Evolutionary conservation across 495 filamentous ascomycete genomes (phyloP).

Genomic region (Podospora tetraspora): DNA sequence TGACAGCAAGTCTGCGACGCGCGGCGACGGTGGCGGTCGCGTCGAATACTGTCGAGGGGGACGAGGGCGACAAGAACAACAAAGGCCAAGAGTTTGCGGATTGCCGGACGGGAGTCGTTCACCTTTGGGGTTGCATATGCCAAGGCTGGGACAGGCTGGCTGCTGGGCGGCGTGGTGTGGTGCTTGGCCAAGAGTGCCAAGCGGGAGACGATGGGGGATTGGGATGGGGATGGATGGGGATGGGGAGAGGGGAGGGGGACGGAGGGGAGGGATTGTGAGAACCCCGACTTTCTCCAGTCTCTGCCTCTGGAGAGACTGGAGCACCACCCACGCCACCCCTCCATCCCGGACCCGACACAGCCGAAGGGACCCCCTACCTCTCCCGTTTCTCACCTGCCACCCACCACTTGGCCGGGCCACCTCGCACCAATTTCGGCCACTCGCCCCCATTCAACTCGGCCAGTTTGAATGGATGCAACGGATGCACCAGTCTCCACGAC

Average conservation of each 20-base stretch:
- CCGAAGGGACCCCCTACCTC: neutral
- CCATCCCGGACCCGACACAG: conserved; percentile 2
- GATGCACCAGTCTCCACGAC: neutral
- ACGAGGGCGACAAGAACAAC: conserved; percentile 1
- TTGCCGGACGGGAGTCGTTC: conserved; percentile 21
- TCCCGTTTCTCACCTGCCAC: neutral
- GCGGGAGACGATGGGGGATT: conserved; percentile 20
- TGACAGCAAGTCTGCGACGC: conserved; percentile 1
- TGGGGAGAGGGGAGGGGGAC: conserved; percentile 10
- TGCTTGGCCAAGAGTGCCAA: conserved; percentile 31
- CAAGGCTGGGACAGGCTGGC: conserved; percentile 26
- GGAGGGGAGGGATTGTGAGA: neutral
- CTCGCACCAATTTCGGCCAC: neutral
- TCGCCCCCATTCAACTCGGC: neutral
- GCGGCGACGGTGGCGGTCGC: neutral
- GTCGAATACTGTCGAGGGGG: neutral
- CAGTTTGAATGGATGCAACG: neutral
- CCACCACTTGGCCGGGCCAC: neutral
- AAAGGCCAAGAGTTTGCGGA: conserved; percentile 31
- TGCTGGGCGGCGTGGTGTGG: conserved; percentile 2
- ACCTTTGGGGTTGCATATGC: conserved; percentile 34
- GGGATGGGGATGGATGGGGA: neutral
- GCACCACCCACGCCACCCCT: neutral
- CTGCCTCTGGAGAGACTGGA: neutral
- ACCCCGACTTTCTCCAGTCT: conserved; percentile 1